phyloP scores from a whole-genome alignment of 2,329 filamentous ascomycete genomes.

The Calonectria multiphialidica region DNA sequence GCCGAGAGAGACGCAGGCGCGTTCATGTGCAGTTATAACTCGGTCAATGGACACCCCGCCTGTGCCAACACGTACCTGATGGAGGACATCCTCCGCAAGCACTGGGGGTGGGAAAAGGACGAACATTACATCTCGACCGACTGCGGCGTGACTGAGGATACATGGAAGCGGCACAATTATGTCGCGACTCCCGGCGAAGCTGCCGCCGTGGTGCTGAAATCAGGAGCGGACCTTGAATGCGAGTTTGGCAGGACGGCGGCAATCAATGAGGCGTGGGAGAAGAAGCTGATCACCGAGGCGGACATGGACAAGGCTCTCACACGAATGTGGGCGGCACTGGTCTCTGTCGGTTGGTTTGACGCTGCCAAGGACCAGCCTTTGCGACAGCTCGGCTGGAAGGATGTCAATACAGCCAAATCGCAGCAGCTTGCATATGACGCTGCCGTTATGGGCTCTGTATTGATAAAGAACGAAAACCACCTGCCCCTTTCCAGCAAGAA shows the following conservation, averaged over 20 bases:
- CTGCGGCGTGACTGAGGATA: not conserved
- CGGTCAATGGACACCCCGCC: not conserved
- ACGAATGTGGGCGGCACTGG: not conserved
- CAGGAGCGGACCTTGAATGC: not conserved
- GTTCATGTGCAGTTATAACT: not conserved
- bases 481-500: not conserved
- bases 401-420: not conserved
- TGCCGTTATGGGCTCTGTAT: not conserved
- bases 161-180: not conserved
- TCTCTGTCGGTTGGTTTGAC: not conserved
- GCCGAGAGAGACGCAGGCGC: not conserved
- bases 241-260: not conserved
- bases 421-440: not conserved
- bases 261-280: not conserved
- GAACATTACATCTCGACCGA: not conserved
- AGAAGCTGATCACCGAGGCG: not conserved
- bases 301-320: conserved; percentile 3
- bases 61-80: not conserved
- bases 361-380: not conserved
- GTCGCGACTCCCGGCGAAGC: not conserved
- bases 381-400: not conserved
- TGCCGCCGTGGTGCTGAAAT: not conserved
- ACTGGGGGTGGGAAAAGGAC: not conserved
- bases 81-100: not conserved
- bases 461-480: not conserved